Evolutionary conservation across 2,329 filamentous ascomycete genomes (phyloP), one percentile per base, ranked within the genome.

Genomic region (Curvularia hawaiiensis): DNA sequence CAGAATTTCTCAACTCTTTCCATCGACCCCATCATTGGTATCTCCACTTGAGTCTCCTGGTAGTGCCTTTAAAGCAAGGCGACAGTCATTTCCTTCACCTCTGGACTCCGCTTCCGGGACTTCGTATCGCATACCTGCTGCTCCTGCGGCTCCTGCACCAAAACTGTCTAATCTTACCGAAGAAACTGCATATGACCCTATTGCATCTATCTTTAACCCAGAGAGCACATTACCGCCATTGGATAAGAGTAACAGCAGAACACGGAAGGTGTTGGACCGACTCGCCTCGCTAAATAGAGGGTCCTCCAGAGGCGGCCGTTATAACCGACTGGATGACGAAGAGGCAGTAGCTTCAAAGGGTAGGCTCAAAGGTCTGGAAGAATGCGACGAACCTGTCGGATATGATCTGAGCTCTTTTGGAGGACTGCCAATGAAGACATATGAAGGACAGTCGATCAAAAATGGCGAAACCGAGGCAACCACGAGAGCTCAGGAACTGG

Each of bases 1-100:
- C 45, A 66, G 71, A 46, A 66, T 76, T 7, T 73, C 73, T n/a
- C 71, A 74, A 52, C 64, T 76, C n/a, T 77, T 75, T 45, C 74
- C 72, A 14, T 74, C 74, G 14, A 67, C 69, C 12, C 69, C 71
- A 4, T 58, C 65, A 1, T 74, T 73, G 20, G 51, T 66, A 22
- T 66, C 66, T 0, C 71, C 74, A 3, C 57, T 63, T 20, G 67
- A 58, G 31, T 59, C 70, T 20, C 64, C 66, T 30, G 47, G 45
- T 12, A 61, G 60, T 7, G 54, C 60, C 26, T 59, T 60, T 20
- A 22, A 57, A 3, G 70, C 71, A 38, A 65, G 66, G 54, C 63
- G 70, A 39, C 70, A 65, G 4, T 75, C 72, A 6, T 62, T 69
- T 53, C 69, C 73, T 20, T 71, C 71, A 12, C 69, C 73, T 43